Base-by-base conservation (phyloP, 2,329 filamentous ascomycete genomes). In the Aspergillus sp. region DNA sequence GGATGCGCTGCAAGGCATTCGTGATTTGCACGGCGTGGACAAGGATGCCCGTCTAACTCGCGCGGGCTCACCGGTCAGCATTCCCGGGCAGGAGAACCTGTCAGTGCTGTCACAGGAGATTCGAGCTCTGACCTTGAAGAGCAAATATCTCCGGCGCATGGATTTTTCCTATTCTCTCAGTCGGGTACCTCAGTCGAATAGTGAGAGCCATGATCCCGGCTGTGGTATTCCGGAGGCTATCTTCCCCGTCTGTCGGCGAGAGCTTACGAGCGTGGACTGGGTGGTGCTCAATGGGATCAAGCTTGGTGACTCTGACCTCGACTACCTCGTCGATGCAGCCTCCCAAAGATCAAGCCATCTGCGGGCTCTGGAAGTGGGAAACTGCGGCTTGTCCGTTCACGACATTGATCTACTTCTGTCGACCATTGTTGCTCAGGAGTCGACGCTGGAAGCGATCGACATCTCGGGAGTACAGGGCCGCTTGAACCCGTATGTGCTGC, bases 191-290 rank as follows among this genome's bases (percentile, higher is more conserved):
- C 75, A 75, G 46, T 72, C 74, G n/a, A 67, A 71, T 41, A 66
- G 67, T 43, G 62, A 66, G 17, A 70, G 68, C 13, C 76, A 77
- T 54, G 82, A 85, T 58, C 74, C 79, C 5, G 84, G 84, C 1
- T 86, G 83, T 59, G 84, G 82, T 37, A 82, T 88, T 43, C 80
- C 84, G 15, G 83, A 85, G 61, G 84, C 83, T 2, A 71, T 88
- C 4, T 82, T 85, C 55, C 82, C 84, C 1, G 69, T 87, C 5
- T 86, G 82, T 65, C 81, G 81, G 53, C 77, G 80, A 51, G 79
- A 84, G 56, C 74, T 82, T 20, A 87, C 84, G 0, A 84, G 82
- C 56, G 80, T 87, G 15, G 82, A 85, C 60, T 88, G 84, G 84
- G 78, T 88, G 46, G 75, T 80, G 19, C 66, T 88, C 49, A 86